These are phyloP conservation scores for Oryza glumipatula DNA, from an alignment of 176 grass and related monocot species.

Conservation along the genomic window DNA sequence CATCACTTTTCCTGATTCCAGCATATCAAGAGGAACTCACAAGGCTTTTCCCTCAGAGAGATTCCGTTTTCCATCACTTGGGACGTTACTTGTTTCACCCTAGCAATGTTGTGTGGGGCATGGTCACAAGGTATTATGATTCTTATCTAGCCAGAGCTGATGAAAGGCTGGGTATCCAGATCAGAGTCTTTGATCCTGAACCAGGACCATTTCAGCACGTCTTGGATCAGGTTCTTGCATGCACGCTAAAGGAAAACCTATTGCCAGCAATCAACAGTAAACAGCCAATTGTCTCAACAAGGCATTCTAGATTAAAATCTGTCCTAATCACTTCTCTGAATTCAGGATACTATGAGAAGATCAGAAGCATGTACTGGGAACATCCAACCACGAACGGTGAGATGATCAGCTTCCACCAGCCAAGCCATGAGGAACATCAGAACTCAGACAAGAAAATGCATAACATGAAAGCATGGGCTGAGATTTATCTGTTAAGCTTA, in stretches of 20 bases:
- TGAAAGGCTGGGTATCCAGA: slow-evolving; percentile 82
- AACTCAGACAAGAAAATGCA: slow-evolving; percentile 76
- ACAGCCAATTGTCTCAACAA: slow-evolving; percentile 31
- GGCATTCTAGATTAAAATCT: slow-evolving; percentile 53
- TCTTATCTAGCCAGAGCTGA: slow-evolving; percentile 78
- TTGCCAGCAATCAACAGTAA: slow-evolving; percentile 53
- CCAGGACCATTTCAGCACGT: slow-evolving; percentile 75
- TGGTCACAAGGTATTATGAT: slow-evolving; percentile 73
- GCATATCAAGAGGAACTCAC: slow-evolving; percentile 56
- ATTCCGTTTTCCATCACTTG: slow-evolving; percentile 65
- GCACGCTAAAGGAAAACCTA: slow-evolving; percentile 64
- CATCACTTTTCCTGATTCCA: slow-evolving; percentile 69
- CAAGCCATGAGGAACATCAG: slow-evolving; percentile 87
- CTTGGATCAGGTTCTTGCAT: slow-evolving; percentile 85
- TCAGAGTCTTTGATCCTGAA: slow-evolving; percentile 71
- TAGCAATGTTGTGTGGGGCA: slow-evolving; percentile 67
- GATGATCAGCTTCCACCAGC: slow-evolving; percentile 80
- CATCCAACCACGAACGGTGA: slow-evolving; percentile 64
- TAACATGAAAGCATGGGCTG: slow-evolving; percentile 89
- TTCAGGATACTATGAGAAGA: slow-evolving; percentile 69
- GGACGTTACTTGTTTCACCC: slow-evolving; percentile 78
- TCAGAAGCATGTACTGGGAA: slow-evolving; percentile 93
- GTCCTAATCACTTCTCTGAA: slow-evolving; percentile 84
- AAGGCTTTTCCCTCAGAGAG: slow-evolving; percentile 60
- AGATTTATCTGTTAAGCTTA: slow-evolving; percentile 91